A percentile compares a stretch with the other conserved stretches of the same genome.
phyloP scores from a whole-genome alignment of 495 filamentous ascomycete species.

The Extremus antarcticus region DNA sequence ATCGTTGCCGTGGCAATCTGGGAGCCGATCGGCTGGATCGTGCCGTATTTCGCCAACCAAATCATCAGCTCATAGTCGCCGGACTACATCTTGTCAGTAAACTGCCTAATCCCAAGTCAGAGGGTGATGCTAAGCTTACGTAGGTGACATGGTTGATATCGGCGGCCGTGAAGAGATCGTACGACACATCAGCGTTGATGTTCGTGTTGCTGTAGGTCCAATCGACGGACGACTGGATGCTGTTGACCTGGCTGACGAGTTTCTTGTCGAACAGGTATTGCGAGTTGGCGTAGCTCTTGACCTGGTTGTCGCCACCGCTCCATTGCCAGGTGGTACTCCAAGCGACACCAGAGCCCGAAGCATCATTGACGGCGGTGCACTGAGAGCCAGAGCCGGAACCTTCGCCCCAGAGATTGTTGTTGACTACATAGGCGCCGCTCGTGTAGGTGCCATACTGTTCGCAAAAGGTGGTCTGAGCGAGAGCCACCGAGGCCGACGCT shows the following conservation, averaged over 20 bases:
- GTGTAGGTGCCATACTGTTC: conserved; percentile 32
- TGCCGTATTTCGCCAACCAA: conserved; percentile 34
- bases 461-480: conserved; percentile 24
- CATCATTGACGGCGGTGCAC: conserved; percentile 33
- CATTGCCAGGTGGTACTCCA: conserved; percentile 37
- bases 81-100: no score
- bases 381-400: conserved; percentile 31
- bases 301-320: conserved; percentile 31
- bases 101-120: no score
- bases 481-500: conserved; percentile 7
- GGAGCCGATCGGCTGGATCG: conserved; percentile 34
- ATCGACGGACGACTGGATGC: conserved; percentile 30
- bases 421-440: conserved; percentile 31
- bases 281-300: conserved; percentile 39
- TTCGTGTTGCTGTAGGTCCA: conserved; percentile 35
- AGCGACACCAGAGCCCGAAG: conserved; percentile 24
- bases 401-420: conserved; percentile 41
- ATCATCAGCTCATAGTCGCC: conserved; percentile 44
- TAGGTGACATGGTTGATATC: conserved; percentile 36
- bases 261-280: conserved; percentile 26
- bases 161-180: conserved; percentile 39
- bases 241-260: conserved; percentile 28
- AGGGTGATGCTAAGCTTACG: no score
- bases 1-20: conserved; percentile 25
- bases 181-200: conserved; percentile 37